Base-by-base conservation (phyloP, 2,329 filamentous ascomycete species). In the Aschersonia sp. region DNA sequence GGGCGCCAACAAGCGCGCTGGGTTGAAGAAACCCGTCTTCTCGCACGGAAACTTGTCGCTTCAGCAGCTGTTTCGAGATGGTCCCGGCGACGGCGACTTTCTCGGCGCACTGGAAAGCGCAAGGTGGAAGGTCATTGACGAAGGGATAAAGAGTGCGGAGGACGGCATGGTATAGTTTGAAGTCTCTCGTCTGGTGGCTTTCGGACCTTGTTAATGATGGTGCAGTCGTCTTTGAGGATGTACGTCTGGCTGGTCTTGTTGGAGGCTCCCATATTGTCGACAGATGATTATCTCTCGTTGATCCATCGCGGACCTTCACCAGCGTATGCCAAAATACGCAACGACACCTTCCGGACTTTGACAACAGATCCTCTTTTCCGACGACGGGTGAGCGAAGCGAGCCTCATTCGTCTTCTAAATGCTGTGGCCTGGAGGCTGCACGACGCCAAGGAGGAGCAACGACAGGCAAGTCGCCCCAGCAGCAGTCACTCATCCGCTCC, bases 321-420 rank as follows among this genome's bases (percentile, higher is more conserved):
- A 1, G 89, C 89, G 44, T 95, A 98, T 68, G 81, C 87, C 58
- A 98, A 98, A 69, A 98, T 98, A 61, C 86, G 89, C 62, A 96
- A 98, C 66, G 92, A 98, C 65, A 96, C 92, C 41, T 97, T 97
- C 65, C 87, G 92, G 57, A 98, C 92, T 1, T 74, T 98, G 48
- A 92, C 92, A 32, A 96, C 91, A 46, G 92, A 98, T 59, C 89
- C 91, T n/a, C 78, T 98, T 38, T 98, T 97, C 72, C 86, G 92
- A 52, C 82, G 92, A 32, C 84, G 91, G 50, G 92, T 98, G 51
- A 95, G 88, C 50, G 92, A 98, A 65, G 94, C 94, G 51, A 94
- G 86, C 63, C 70, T 98, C 42, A 97, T 95, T 51, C 85, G 92
- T 9, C 77, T 98, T 4, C 78, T 98, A 50, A 98, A 98, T 62